Evolutionary conservation across 1,139 yeast species (phyloP).

Genomic region (Blastobotrys indianensis): DNA sequence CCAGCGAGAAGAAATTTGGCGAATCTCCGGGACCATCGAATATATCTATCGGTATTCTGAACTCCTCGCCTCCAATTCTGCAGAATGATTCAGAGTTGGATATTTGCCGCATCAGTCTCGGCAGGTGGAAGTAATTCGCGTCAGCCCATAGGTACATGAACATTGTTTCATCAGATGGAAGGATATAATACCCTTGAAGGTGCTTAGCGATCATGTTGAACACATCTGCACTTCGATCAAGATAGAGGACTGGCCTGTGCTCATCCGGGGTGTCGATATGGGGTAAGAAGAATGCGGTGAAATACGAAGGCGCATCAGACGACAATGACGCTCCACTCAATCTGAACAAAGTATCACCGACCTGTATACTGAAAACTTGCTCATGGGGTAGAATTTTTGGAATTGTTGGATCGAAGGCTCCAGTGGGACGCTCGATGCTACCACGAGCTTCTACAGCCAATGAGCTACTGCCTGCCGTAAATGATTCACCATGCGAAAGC

Average conservation of each 20-base stretch:
- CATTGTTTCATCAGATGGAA: conserved; percentile 52
- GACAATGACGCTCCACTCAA: conserved; percentile 78
- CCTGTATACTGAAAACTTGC: conserved; percentile 63
- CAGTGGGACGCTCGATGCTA: conserved; percentile 17
- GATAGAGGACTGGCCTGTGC: conserved; percentile 45
- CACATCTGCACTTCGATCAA: conserved; percentile 70
- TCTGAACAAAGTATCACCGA: conserved; percentile 49
- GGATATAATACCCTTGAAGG: conserved; percentile 61
- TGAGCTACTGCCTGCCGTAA: no score
- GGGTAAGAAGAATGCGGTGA: conserved; percentile 41
- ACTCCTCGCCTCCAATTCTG: conserved; percentile 54
- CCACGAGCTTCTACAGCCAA: not conserved
- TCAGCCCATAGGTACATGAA: conserved; percentile 65
- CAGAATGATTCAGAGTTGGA: conserved; percentile 52
- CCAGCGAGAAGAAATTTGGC: conserved; percentile 71
- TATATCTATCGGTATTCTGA: conserved; percentile 53
- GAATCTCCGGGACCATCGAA: conserved; percentile 56
- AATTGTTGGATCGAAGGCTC: conserved; percentile 42
- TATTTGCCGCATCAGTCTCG: conserved; percentile 48
- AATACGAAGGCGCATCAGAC: conserved; percentile 60
- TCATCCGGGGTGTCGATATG: conserved; percentile 22
- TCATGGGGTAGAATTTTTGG: conserved; percentile 59
- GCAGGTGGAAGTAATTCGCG: conserved; percentile 64
- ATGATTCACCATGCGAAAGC: not conserved
- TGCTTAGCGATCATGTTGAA: conserved; percentile 65